These are phyloP conservation scores for Solanum clarkiae DNA, from an alignment of 257 asterid species.

Conservation along the genomic window DNA sequence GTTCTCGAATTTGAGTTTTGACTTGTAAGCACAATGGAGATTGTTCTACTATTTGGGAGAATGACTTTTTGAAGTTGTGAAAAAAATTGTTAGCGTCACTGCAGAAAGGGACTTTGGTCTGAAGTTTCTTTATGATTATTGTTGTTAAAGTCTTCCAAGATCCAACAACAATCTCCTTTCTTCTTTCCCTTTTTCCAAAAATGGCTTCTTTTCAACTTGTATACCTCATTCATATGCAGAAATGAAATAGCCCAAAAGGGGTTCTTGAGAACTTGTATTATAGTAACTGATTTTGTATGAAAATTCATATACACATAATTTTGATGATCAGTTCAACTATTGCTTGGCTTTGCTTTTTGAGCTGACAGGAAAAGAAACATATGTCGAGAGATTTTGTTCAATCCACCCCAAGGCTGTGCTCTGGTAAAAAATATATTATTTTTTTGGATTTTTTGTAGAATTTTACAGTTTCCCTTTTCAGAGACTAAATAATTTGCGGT, in stretches of 20 bases:
- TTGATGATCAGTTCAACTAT: neutral
- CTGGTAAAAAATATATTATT: constrained; percentile 25
- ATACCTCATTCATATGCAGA: neutral
- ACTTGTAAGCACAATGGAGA: no score
- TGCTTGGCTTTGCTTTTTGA: neutral
- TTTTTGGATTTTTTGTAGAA: neutral
- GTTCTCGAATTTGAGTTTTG: no score
- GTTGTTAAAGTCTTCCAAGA: neutral
- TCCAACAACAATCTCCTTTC: neutral
- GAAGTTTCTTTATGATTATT: neutral
- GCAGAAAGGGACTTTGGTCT: neutral
- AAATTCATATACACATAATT: neutral
- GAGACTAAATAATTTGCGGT: neutral
- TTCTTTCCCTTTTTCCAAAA: neutral
- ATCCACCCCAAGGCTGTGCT: constrained; percentile 12
- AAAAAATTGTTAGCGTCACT: neutral
- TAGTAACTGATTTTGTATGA: neutral
- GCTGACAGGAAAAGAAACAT: constrained; percentile 7
- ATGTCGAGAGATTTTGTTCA: constrained; percentile 28
- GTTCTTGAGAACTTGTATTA: neutral
- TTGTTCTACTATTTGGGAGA: neutral
- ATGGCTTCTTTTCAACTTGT: neutral
- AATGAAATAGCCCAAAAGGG: neutral
- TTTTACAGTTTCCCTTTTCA: neutral
- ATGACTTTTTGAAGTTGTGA: neutral